These are phyloP conservation scores for Podosphaera leucotricha DNA, from an alignment of 2,329 filamentous ascomycete species.

Conservation along the genomic window DNA sequence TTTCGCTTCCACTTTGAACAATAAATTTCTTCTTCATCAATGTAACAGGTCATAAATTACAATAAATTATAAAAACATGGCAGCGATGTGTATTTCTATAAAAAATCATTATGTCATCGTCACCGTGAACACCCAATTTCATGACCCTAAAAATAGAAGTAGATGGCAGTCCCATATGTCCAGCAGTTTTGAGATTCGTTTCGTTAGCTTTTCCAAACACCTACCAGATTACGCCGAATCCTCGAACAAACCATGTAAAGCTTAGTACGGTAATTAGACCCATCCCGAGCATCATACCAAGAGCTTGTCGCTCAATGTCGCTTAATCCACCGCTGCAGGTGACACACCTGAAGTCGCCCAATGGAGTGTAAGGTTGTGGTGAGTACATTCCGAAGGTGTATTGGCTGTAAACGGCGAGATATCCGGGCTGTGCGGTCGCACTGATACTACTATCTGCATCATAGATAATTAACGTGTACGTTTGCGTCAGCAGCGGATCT, in stretches of 20 bases:
- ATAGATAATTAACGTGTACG: slow-evolving; percentile 38
- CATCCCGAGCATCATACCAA: slow-evolving; percentile 30
- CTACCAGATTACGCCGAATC: slow-evolving; percentile 17
- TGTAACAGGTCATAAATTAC: not conserved
- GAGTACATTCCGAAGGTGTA: slow-evolving; percentile 36
- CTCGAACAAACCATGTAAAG: slow-evolving; percentile 40
- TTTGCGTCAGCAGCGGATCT: slow-evolving; percentile 25
- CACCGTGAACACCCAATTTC: not conserved
- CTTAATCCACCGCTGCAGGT: slow-evolving; percentile 30
- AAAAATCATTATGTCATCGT: not conserved
- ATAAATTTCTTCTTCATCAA: not conserved
- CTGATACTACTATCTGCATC: slow-evolving; percentile 29
- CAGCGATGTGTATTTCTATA: not conserved
- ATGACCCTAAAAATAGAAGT: not conserved
- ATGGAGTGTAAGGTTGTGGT: slow-evolving; percentile 25
- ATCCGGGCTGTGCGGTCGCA: slow-evolving; percentile 29
- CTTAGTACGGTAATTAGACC: slow-evolving; percentile 30
- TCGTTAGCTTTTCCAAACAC: not conserved
- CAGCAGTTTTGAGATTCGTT: not conserved
- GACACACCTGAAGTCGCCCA: slow-evolving; percentile 29
- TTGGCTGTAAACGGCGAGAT: slow-evolving; percentile 24
- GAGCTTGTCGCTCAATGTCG: slow-evolving; percentile 22
- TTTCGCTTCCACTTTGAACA: too few relatives aligned
- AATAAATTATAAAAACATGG: not conserved
- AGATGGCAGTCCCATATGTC: not conserved